Evolutionary conservation across 2,329 filamentous ascomycete species (phyloP).

Genomic region (Hypoxylon sp.): DNA sequence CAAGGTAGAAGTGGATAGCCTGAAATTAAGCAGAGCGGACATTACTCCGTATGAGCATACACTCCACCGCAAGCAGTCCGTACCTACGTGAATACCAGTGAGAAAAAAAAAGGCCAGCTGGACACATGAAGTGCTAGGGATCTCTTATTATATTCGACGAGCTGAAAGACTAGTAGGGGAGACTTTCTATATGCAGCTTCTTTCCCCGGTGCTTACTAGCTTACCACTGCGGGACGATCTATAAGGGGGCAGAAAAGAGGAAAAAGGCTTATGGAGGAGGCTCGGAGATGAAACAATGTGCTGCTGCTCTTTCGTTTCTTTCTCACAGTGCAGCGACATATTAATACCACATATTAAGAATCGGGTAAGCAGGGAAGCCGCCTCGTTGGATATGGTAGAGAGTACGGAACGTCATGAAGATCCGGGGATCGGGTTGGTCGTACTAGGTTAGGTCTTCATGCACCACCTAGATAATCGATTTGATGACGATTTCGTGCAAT

Average conservation of each 20-base stretch:
- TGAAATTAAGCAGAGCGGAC: constrained; percentile 19
- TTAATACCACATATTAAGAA: background rate
- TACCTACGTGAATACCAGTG: background rate
- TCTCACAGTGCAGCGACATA: background rate
- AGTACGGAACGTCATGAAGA: constrained; percentile 23
- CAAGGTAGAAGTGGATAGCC: constrained; percentile 26
- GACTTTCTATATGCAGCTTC: background rate
- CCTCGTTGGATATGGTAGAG: background rate
- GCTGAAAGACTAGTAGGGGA: background rate
- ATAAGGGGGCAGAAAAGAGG: background rate
- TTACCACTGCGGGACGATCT: background rate
- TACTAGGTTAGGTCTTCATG: constrained; percentile 27
- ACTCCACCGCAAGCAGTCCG: constrained; percentile 8
- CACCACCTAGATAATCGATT: constrained; percentile 26
- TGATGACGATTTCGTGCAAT: constrained; percentile 20
- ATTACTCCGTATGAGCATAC: constrained; percentile 3
- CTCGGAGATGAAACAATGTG: constrained; percentile 25
- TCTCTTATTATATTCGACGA: background rate
- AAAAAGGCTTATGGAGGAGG: constrained; percentile 18
- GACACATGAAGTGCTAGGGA: constrained; percentile 1
- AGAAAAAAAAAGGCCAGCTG: background rate
- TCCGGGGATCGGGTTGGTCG: constrained; percentile 36
- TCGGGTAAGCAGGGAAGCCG: background rate
- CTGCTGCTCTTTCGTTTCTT: constrained; percentile 5
- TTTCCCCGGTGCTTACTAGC: background rate